These are phyloP conservation scores for Oryza longistaminata DNA, from an alignment of 176 grass and related monocot genomes.

Conservation along the genomic window DNA sequence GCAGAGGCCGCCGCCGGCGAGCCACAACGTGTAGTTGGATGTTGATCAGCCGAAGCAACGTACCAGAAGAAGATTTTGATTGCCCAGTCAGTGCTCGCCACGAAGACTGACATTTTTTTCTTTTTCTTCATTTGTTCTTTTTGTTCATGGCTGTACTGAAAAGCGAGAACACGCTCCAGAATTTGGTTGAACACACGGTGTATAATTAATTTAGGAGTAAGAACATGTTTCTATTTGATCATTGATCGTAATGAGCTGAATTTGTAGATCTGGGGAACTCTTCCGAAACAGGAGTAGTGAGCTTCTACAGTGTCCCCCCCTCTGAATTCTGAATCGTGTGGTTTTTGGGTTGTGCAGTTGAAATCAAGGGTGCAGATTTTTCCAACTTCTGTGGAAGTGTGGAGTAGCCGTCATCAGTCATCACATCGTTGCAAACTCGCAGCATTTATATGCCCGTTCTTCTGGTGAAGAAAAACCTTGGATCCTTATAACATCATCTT, in stretches of 20 bases:
- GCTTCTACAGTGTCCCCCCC: not conserved
- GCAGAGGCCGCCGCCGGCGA: slow-evolving; percentile 23
- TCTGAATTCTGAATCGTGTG: not conserved
- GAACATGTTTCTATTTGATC: not conserved
- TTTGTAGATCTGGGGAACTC: not conserved
- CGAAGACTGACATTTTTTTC: not conserved
- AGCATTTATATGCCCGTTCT: not conserved
- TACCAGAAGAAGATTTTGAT: not conserved
- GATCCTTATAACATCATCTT: too few relatives aligned
- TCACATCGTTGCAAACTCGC: not conserved
- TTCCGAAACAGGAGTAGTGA: not conserved
- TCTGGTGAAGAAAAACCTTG: too few relatives aligned
- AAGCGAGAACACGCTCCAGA: not conserved
- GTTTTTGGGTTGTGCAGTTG: not conserved
- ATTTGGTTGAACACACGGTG: not conserved
- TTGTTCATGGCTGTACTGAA: not conserved
- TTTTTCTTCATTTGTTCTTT: not conserved
- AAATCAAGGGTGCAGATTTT: not conserved
- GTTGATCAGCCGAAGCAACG: not conserved
- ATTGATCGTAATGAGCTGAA: not conserved
- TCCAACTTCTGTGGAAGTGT: not conserved
- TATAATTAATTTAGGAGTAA: not conserved
- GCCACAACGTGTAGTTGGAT: not conserved
- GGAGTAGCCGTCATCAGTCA: not conserved
- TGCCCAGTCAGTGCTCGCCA: not conserved